These are phyloP conservation scores for Penicillium malachiteum DNA, from an alignment of 495 filamentous ascomycete genomes.

Conservation along the genomic window DNA sequence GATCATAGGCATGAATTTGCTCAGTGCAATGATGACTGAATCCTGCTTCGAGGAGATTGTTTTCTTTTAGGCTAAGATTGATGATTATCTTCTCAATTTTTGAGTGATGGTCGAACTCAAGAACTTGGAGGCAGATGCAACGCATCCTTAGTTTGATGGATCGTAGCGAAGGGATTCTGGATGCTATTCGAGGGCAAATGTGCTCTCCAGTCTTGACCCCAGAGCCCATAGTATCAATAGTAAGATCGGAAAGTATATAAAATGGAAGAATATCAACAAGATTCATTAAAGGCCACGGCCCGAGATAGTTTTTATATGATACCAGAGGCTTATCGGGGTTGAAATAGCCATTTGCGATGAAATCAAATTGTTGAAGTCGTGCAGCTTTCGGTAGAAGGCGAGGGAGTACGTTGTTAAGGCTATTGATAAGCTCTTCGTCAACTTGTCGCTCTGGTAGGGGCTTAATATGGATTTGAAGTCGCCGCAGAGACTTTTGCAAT, in stretches of 20 bases:
- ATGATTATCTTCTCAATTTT: constrained; percentile 9
- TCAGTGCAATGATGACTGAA: constrained; percentile 11
- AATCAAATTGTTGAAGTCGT: neutral
- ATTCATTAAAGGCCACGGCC: neutral
- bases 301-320: neutral
- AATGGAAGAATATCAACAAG: neutral
- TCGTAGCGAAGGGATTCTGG: constrained; percentile 2
- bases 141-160: constrained; percentile 4
- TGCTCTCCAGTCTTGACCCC: neutral
- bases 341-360: constrained; percentile 1
- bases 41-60: constrained; percentile 1
- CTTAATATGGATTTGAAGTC: constrained; percentile 1
- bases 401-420: neutral
- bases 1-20: constrained; percentile 1
- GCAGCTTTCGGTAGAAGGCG: neutral
- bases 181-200: constrained; percentile 8
- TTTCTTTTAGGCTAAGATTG: constrained; percentile 6
- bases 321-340: neutral
- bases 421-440: neutral
- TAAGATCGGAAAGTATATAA: constrained; percentile 6
- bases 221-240: constrained; percentile 12
- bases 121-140: neutral
- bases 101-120: neutral
- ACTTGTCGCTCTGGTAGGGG: neutral
- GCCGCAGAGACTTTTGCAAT: neutral